Evolutionary conservation across 106 monocot genomes (phyloP), one percentile per base, ranked within the genome.

Genomic region (Dendrobium nobile): DNA sequence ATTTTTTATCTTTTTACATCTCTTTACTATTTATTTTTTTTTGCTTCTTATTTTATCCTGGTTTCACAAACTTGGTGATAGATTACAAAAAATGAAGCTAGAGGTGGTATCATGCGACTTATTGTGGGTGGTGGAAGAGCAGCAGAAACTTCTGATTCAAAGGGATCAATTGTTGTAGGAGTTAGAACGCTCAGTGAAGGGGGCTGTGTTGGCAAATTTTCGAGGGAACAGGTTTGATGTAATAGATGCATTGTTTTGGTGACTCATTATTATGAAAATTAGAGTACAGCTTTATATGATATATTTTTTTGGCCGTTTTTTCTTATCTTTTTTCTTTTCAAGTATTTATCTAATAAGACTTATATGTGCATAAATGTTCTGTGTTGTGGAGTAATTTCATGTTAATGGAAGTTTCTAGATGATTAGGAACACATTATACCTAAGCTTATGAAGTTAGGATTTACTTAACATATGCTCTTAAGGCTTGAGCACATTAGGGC

Each of bases 171-270:
- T 85, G 90, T 99, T 72, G 95, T 95, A 48, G 98, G 98, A 75
- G 95, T 99, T 47, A 89, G 98, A 86, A 88, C 98, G 41, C 86
- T 99, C 59, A 99, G 98, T 86, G 98, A 99, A 77, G 98, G 98
- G 80, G 95, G 98, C 42, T 85, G 95, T 87, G 98, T 99, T 80
- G 98, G 98, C 45, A 91, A 87, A 7, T 99, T 95, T 85, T 91
- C 95, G 4, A 92, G 98, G 85, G 98, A 99, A 84, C 96, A 97
- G 92, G 96, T 92, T 83, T 27, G 42, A 33, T 47, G 76, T 27
- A 74, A 42, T 74, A 40, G 20, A 9, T 70, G 70, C 16, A 3
- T 73, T 41, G 33, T 40, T 73, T 37, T 73, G 0, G 28, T 67
- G 26, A 27, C 37, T 70, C 20, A 37, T 70, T 37, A 33, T 64